These are phyloP conservation scores for Phlegmacium glaucopus DNA, from an alignment of 768 basidiomycete species.

Conservation along the genomic window DNA sequence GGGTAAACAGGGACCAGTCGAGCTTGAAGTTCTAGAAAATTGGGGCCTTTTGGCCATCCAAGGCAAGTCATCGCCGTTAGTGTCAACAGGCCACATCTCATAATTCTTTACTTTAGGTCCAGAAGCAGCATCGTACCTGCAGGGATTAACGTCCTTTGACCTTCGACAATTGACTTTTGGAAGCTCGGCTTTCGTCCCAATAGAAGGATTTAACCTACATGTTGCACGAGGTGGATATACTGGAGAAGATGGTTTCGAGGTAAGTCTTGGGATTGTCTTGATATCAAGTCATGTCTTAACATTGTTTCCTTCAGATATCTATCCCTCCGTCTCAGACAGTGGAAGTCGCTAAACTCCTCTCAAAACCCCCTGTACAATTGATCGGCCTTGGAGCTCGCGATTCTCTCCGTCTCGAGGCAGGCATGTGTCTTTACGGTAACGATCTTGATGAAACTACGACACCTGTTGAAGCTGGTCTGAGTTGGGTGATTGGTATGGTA, in stretches of 20 bases:
- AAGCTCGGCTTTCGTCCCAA: constrained; percentile 72
- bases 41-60: constrained; percentile 93
- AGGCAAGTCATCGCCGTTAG: constrained; percentile 41
- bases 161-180: constrained; percentile 79
- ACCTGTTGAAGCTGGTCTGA: constrained; percentile 87
- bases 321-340: constrained; percentile 77
- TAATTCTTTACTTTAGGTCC: constrained; percentile 53
- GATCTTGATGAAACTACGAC: constrained; percentile 86
- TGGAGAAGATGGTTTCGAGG: constrained; percentile 98
- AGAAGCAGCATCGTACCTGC: constrained; percentile 75
- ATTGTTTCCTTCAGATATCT: constrained; percentile 59
- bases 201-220: constrained; percentile 79
- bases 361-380: constrained; percentile 67
- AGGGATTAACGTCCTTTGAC: constrained; percentile 72
- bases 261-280: constrained; percentile 18
- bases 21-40: constrained; percentile 74
- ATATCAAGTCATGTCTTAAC: neutral
- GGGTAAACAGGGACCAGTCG: constrained; percentile 59
- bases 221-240: constrained; percentile 96
- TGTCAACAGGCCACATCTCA: neutral
- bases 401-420: constrained; percentile 91
- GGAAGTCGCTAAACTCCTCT: constrained; percentile 65
- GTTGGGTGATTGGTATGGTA: constrained; percentile 86
- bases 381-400: constrained; percentile 92
- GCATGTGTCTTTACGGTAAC: constrained; percentile 95